A percentile compares a stretch with the other conserved stretches of the same genome.
Conservation (phyloP, 1,139 yeast species). For the Geotrichum fermentans region DNA sequence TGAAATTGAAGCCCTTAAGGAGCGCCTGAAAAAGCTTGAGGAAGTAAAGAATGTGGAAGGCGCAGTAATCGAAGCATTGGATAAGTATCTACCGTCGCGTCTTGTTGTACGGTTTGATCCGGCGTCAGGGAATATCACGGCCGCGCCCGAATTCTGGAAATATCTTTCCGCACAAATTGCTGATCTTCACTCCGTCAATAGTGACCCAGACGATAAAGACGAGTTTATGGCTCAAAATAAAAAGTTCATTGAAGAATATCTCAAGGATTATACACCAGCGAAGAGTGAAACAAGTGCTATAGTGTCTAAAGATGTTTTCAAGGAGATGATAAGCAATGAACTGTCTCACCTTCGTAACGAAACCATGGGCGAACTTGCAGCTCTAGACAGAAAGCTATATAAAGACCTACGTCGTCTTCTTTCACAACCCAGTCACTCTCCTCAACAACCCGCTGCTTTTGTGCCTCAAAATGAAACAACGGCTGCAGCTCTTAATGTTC, state of each 20-base stretch:
- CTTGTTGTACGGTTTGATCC: conserved; percentile 14
- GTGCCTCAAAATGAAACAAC: neutral
- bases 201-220: no score
- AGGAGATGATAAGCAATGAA: conserved; percentile 10
- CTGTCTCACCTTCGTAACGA: conserved; percentile 14
- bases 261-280: neutral
- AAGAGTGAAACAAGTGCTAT: conserved; percentile 5
- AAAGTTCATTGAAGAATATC: conserved; percentile 10
- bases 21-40: conserved; percentile 12
- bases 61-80: conserved; percentile 9
- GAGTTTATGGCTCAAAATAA: conserved; percentile 14
- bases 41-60: conserved; percentile 12
- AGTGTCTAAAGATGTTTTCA: conserved; percentile 15
- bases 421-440: neutral
- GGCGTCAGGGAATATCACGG: conserved; percentile 11
- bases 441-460: neutral
- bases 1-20: conserved; percentile 12
- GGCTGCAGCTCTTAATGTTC: neutral
- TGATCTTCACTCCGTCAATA: neutral
- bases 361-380: conserved; percentile 5
- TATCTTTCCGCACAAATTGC: conserved; percentile 13
- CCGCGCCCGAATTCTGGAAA: conserved; percentile 20
- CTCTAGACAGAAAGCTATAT: conserved; percentile 1
- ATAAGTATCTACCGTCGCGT: conserved; percentile 16
- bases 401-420: neutral